Base-by-base conservation (phyloP, 306 rosid species). In the Sphenostylis stenocarpa region DNA sequence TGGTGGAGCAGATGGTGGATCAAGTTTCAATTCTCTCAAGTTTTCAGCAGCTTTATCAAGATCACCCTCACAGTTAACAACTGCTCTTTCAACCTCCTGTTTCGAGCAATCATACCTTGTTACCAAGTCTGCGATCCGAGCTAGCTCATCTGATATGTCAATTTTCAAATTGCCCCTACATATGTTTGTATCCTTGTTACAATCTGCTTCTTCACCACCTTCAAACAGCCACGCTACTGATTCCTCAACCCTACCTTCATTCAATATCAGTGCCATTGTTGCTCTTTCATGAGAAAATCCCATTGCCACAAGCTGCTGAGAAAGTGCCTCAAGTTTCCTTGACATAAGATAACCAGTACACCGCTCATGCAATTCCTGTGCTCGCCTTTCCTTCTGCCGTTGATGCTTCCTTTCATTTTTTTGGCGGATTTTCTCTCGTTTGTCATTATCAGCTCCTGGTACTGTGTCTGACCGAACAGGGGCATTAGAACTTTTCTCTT, bases 371-470 rank as follows among this genome's bases (percentile, higher is more conserved):
- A 96, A 84, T 86, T 96, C 99, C 77, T 87, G 99, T 61, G 98
- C 98, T 68, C 98, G 85, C 84, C 87, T 90, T 89, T 96, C 99
- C 88, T 93, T 96, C 78, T 96, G 99, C 28, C 98, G 97, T 73
- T 92, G 99, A 89, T 96, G 99, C 83, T 96, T 96, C 73, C 82
- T 88, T 83, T 96, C 99, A 51, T 96, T 96, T 85, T 96, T 92
- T 79, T 86, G 99, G 44, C 99, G 99, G 70, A 87, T 87, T 86
- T 92, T 96, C 67, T 92, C 99, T 67, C 99, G 87, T 82, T 91
- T 96, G 80, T 96, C 99, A 80, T 84, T 91, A 45, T 96, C 98
- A 61, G 93, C 96, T 77, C 99, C 99, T 36, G 97, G 99, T 49
- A 96, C 90, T 12, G 85, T 62, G 80, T 92, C 99, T 44, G 68